A percentile compares a stretch with the other conserved stretches of the same genome.
Conservation (phyloP, 2,329 filamentous ascomycete species). For the Clathrospora elynae region DNA sequence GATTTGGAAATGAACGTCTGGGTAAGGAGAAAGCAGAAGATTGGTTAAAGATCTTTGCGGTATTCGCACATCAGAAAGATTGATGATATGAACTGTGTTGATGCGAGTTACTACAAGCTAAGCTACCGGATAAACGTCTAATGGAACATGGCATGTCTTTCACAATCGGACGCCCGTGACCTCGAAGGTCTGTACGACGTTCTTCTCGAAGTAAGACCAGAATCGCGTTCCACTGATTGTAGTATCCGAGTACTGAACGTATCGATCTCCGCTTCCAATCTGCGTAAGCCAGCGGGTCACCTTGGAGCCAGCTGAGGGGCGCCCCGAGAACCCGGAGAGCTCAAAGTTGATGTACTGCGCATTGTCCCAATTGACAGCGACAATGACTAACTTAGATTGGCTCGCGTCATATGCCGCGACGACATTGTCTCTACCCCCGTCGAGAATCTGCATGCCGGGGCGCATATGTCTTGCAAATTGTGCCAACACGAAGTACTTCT, state of each 20-base stretch:
- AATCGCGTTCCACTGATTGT: conserved; percentile 7
- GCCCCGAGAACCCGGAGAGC: conserved; percentile 8
- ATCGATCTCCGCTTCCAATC: conserved; percentile 12
- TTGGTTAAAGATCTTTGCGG: conserved; percentile 26
- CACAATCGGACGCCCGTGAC: conserved; percentile 9
- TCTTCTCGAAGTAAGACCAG: conserved; percentile 13
- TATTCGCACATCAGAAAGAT: too few species aligned
- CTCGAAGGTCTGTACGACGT: conserved; percentile 14
- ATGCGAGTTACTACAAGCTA: too few species aligned
- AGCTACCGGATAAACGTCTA: background rate
- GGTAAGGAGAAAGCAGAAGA: conserved; percentile 45
- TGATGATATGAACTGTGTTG: too few species aligned
- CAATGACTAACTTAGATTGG: conserved; percentile 8
- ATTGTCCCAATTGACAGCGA: conserved; percentile 10
- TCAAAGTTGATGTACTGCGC: conserved; percentile 15
- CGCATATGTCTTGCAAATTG: conserved; percentile 14
- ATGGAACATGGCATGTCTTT: too few species aligned
- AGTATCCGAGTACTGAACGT: conserved; percentile 8
- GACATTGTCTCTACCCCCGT: conserved; percentile 9
- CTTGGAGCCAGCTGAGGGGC: conserved; percentile 1
- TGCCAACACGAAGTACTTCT: conserved; percentile 13
- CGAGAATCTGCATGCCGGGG: conserved; percentile 12
- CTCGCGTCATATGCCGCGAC: conserved; percentile 13
- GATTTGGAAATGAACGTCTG: conserved; percentile 24
- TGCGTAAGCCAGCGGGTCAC: conserved; percentile 11